A percentile compares a stretch with the other conserved stretches of the same genome.
Conservation (phyloP, 2,329 filamentous ascomycete genomes). For the Botrytis sinoallii region DNA sequence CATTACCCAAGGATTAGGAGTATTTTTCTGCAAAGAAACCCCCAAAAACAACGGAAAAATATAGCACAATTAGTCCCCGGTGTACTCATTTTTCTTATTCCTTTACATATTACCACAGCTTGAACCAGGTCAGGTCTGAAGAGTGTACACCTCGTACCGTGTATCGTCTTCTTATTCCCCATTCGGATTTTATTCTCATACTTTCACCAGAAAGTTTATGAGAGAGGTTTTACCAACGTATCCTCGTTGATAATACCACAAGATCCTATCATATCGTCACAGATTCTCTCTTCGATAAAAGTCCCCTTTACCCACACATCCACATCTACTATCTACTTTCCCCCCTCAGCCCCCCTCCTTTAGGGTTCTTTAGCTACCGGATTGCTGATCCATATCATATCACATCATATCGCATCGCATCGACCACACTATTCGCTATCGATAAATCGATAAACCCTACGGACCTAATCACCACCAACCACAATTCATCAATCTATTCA, state of each 20-base stretch:
- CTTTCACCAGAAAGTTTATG: not conserved
- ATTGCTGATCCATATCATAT: conserved; percentile 17
- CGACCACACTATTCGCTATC: conserved; percentile 10
- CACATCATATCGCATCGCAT: conserved; percentile 5
- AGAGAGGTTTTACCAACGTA: not conserved
- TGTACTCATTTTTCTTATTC: conserved; percentile 5
- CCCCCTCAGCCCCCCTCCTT: not conserved
- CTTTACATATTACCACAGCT: not conserved
- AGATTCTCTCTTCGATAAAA: conserved; percentile 3
- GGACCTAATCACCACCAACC: conserved; percentile 7
- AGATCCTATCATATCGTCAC: conserved; percentile 7
- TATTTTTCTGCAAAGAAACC: not conserved
- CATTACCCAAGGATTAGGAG: conserved; percentile 9
- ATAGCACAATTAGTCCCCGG: not conserved
- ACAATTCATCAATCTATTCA: conserved; percentile 1
- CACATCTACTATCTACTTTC: not conserved
- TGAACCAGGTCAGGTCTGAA: not conserved
- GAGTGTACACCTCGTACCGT: not conserved
- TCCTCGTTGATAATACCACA: conserved; percentile 5
- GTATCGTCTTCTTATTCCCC: not conserved
- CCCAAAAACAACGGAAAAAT: not conserved
- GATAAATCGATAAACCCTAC: conserved; percentile 9
- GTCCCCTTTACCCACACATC: not conserved
- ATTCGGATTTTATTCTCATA: not conserved
- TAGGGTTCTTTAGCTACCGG: conserved; percentile 2